Evolutionary conservation across 2,329 filamentous ascomycete genomes (phyloP).

Genomic region (Sporothrix pallida): DNA sequence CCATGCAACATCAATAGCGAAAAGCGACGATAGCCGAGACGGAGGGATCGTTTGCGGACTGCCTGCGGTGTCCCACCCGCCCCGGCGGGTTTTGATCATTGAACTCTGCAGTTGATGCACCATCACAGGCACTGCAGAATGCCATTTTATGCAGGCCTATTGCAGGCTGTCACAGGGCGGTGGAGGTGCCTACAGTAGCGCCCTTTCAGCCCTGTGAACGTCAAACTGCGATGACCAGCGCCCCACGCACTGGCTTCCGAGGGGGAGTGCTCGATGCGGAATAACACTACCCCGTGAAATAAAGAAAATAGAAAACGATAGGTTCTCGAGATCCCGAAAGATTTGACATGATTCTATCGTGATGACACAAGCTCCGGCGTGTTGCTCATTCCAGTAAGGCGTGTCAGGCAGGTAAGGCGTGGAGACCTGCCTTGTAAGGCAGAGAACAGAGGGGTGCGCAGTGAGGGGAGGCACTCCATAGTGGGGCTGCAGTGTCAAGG

Average conservation of each 20-base stretch:
- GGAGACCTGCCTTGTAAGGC: conserved; percentile 15
- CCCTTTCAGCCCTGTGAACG: not conserved
- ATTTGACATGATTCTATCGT: not conserved
- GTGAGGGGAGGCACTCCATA: not conserved
- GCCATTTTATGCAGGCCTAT: not conserved
- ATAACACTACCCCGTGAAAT: not conserved
- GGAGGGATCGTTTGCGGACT: not conserved
- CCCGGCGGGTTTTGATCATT: not conserved
- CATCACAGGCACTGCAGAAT: not conserved
- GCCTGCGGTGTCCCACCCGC: conserved; percentile 9
- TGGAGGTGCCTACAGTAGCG: conserved; percentile 22
- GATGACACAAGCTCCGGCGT: not conserved
- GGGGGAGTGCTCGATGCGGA: not conserved
- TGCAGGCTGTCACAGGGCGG: conserved; percentile 12
- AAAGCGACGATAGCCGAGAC: not conserved
- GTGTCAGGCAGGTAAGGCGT: not conserved
- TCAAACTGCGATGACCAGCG: not conserved
- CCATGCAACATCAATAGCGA: not conserved
- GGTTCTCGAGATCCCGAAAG: not conserved
- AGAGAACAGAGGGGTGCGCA: not conserved
- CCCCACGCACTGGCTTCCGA: not conserved
- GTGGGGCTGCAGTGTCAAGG: not conserved
- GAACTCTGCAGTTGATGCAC: not conserved
- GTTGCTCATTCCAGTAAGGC: conserved; percentile 12
- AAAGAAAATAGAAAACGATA: not conserved